These are phyloP conservation scores for Fomitopsis pinicola DNA, from an alignment of 1,284 basidiomycete species.

Conservation along the genomic window DNA sequence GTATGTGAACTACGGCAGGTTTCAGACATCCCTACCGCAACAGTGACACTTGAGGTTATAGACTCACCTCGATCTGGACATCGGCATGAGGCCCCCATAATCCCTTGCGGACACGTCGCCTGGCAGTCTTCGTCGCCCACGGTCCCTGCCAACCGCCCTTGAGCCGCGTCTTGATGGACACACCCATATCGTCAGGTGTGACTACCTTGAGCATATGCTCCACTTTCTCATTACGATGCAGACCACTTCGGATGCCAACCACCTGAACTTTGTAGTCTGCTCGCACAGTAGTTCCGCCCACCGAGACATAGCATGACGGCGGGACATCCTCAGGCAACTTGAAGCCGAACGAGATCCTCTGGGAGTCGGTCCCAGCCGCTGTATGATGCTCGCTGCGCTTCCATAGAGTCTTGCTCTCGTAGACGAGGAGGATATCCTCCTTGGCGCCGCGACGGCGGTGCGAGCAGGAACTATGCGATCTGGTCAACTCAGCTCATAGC, in stretches of 20 bases:
- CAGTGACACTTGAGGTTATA: background rate
- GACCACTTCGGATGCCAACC: background rate
- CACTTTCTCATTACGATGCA: background rate
- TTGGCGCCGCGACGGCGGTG: background rate
- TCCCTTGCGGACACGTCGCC: background rate
- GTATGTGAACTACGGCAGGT: background rate
- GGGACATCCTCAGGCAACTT: background rate
- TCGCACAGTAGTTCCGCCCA: background rate
- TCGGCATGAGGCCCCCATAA: background rate
- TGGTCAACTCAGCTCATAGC: background rate
- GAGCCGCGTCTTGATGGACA: background rate
- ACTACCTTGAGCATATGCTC: background rate
- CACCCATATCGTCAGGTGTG: background rate
- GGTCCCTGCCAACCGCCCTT: background rate
- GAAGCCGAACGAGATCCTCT: background rate
- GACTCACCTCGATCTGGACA: background rate
- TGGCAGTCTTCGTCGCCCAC: background rate
- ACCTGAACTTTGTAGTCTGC: background rate
- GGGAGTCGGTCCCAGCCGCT: background rate
- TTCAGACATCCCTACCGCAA: background rate
- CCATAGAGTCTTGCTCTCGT: background rate
- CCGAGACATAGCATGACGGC: background rate
- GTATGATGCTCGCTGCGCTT: background rate
- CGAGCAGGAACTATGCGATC: background rate
- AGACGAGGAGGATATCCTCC: slow-evolving; percentile 1